Percentiles rank a stretch among this genome's conserved stretches.
Conservation (phyloP, 2,329 filamentous ascomycete genomes). For the Drechslerella stenobrocha region DNA sequence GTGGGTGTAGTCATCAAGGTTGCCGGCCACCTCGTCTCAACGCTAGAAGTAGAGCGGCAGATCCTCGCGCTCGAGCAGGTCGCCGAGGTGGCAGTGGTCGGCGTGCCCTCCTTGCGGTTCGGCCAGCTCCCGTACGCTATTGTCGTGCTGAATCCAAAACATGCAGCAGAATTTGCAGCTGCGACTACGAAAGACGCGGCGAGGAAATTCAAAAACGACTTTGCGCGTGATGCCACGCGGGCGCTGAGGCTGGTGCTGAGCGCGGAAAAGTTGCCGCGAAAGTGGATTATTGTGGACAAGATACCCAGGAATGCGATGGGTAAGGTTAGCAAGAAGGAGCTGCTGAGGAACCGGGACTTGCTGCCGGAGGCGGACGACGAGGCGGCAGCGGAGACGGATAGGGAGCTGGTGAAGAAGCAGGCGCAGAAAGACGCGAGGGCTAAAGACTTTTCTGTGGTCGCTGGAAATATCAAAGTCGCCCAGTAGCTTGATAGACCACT, state of each 20-base stretch:
- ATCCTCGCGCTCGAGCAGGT: slow-evolving; percentile 65
- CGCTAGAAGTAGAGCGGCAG: slow-evolving; percentile 91
- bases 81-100: slow-evolving; percentile 82
- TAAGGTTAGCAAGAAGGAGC: slow-evolving; percentile 60
- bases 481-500: too few relatives aligned
- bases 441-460: neutral
- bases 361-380: slow-evolving; percentile 2
- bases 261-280: slow-evolving; percentile 96
- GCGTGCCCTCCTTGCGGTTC: slow-evolving; percentile 54
- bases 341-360: slow-evolving; percentile 2
- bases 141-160: slow-evolving; percentile 69
- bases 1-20: slow-evolving; percentile 63
- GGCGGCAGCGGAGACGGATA: neutral
- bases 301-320: slow-evolving; percentile 97
- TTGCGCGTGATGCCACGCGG: slow-evolving; percentile 54
- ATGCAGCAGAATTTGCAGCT: slow-evolving; percentile 94
- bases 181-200: slow-evolving; percentile 69
- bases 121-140: slow-evolving; percentile 21
- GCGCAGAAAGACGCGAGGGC: neutral
- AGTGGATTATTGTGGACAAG: slow-evolving; percentile 75
- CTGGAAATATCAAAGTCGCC: too few relatives aligned
- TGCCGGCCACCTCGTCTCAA: slow-evolving; percentile 81
- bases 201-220: neutral
- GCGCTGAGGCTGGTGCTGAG: slow-evolving; percentile 62
- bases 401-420: neutral